Percentiles rank a stretch among this genome's conserved stretches.
Conservation (phyloP, 139 green algal genomes). For the Chlamydomonas urium region DNA sequence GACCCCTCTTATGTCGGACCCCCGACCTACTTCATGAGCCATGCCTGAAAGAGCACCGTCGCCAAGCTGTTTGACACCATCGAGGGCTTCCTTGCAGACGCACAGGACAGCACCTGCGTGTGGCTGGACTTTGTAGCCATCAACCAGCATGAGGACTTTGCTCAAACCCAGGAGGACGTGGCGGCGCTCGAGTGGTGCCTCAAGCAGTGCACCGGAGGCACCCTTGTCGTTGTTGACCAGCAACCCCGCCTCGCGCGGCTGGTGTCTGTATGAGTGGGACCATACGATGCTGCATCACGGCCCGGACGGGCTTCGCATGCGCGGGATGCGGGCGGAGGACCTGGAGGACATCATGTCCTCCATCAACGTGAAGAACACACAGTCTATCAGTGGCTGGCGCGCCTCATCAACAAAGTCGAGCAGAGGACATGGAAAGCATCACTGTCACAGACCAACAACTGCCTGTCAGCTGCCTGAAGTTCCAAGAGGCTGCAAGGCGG, state of each 20-base stretch:
- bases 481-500: too few species aligned
- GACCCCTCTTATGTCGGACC: neutral
- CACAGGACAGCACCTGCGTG: conserved; percentile 2
- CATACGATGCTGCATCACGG: conserved; percentile 9
- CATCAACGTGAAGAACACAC: conserved; percentile 6
- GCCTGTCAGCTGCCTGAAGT: too few species aligned
- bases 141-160: conserved; percentile 24
- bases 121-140: conserved; percentile 28
- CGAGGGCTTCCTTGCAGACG: conserved; percentile 6
- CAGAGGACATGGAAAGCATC: too few species aligned
- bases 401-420: too few species aligned
- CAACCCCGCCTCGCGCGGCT: neutral
- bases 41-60: conserved; percentile 9
- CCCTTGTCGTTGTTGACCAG: conserved; percentile 16
- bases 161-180: conserved; percentile 8
- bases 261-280: conserved; percentile 31
- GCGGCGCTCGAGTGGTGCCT: neutral
- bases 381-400: too few species aligned
- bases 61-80: conserved; percentile 19
- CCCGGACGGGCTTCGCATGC: conserved; percentile 22
- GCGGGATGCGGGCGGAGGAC: conserved; percentile 8
- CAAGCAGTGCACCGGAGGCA: conserved; percentile 13
- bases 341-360: neutral
- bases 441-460: too few species aligned
- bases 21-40: conserved; percentile 19